A percentile compares a stretch with the other conserved stretches of the same genome.
Conservation (phyloP, 2,329 filamentous ascomycete species). For the Zymoseptoria crescenta region DNA sequence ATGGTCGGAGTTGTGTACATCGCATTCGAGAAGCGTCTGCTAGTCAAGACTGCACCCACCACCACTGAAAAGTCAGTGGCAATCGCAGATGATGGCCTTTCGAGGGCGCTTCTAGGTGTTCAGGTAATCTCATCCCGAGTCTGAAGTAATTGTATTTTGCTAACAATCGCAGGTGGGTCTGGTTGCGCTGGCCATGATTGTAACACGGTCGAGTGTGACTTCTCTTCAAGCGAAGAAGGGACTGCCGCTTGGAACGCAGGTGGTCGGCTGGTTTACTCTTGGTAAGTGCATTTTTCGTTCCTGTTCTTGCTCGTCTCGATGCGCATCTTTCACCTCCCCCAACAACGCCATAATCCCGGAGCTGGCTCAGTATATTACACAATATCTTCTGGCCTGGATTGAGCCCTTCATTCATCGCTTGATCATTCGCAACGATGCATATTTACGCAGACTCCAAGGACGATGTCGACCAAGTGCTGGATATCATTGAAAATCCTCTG, state of each 20-base stretch:
- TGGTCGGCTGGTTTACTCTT: slow-evolving; percentile 75
- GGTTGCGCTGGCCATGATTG: slow-evolving; percentile 69
- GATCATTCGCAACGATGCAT: slow-evolving; percentile 4
- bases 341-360: background rate
- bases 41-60: slow-evolving; percentile 35
- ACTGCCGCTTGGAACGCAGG: slow-evolving; percentile 77
- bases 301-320: background rate
- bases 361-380: background rate
- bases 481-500: slow-evolving; percentile 11
- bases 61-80: slow-evolving; percentile 24
- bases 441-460: slow-evolving; percentile 6
- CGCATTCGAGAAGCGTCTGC: slow-evolving; percentile 61
- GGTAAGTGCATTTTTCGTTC: slow-evolving; percentile 39
- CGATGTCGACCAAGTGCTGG: slow-evolving; percentile 10
- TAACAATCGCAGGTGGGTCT: slow-evolving; percentile 55
- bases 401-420: background rate
- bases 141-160: slow-evolving; percentile 19
- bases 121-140: slow-evolving; percentile 43
- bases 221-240: slow-evolving; percentile 80
- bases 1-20: slow-evolving; percentile 70
- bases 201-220: slow-evolving; percentile 77
- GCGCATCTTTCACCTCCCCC: background rate
- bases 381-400: background rate
- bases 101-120: slow-evolving; percentile 55
- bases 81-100: slow-evolving; percentile 39